Percentiles rank a stretch among this genome's conserved stretches.
Conservation (phyloP, 1,284 basidiomycete species). For the Ganoderma lingzhi region DNA sequence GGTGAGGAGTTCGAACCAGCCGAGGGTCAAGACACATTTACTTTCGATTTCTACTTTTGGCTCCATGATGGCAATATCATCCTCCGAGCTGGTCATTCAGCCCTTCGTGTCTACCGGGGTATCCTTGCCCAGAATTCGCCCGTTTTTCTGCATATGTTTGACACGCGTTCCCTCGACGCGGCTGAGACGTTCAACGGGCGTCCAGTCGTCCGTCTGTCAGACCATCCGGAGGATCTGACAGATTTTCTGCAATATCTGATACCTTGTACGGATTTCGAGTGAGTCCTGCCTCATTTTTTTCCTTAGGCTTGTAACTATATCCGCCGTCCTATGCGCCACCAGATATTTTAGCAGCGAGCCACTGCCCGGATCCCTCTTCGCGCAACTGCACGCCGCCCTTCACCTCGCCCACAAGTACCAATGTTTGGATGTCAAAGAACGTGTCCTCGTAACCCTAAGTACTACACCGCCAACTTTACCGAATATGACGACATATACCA, state of each 20-base stretch:
- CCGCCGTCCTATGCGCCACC: neutral
- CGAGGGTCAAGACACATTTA: neutral
- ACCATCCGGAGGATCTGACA: conserved; percentile 21
- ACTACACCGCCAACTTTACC: neutral
- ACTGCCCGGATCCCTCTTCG: neutral
- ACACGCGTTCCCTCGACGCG: conserved; percentile 15
- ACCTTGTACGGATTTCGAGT: neutral
- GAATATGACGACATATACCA: neutral
- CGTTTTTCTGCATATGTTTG: conserved; percentile 30
- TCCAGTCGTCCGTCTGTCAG: conserved; percentile 25
- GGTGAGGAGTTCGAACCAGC: neutral
- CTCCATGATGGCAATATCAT: conserved; percentile 17
- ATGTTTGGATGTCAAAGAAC: neutral
- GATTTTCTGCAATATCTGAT: conserved; percentile 13
- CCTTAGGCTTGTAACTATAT: neutral
- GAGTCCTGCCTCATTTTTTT: neutral
- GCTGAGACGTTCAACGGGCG: conserved; percentile 23
- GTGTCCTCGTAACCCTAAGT: neutral
- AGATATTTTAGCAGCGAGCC: neutral
- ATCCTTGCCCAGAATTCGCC: conserved; percentile 26
- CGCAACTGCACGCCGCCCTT: conserved; percentile 10
- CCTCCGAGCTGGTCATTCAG: conserved; percentile 12
- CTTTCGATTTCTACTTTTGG: conserved; percentile 11
- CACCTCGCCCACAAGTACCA: conserved; percentile 11
- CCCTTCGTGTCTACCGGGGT: conserved; percentile 22